Conservation (phyloP, 441 rosid genomes). For the Bruguiera hainesii region DNA sequence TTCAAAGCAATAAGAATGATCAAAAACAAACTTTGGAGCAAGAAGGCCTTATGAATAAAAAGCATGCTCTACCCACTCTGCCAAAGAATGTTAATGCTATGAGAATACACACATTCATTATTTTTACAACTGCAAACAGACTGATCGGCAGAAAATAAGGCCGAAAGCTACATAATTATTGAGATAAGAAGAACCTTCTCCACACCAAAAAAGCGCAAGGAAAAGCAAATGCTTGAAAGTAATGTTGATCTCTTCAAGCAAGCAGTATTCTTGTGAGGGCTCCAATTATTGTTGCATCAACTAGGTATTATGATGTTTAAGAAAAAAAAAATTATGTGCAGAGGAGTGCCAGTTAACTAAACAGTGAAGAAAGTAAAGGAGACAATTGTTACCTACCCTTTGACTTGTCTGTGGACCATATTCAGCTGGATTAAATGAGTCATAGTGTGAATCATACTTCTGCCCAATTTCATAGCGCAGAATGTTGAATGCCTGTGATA, state of each 20-base stretch:
- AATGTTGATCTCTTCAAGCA: too few relatives aligned
- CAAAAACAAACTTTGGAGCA: too few relatives aligned
- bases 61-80: too few relatives aligned
- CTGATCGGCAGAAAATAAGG: not conserved
- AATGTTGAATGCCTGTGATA: conserved; percentile 66
- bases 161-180: not conserved
- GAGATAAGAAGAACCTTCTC: not conserved
- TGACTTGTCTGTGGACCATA: conserved; percentile 83
- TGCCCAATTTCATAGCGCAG: conserved; percentile 70
- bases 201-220: not conserved
- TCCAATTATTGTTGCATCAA: too few relatives aligned
- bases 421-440: conserved; percentile 67
- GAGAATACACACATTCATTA: too few relatives aligned
- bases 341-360: conserved; percentile 2
- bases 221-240: not conserved
- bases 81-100: too few relatives aligned
- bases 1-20: not conserved
- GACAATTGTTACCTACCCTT: conserved; percentile 50
- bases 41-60: too few relatives aligned
- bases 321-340: not conserved
- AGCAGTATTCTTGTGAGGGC: too few relatives aligned
- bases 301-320: too few relatives aligned
- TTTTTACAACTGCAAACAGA: not conserved
- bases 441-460: conserved; percentile 80
- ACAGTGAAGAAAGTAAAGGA: conserved; percentile 4